These are phyloP conservation scores for Cyclotella kingstonii DNA, from an alignment of 108 stramenopile genomes.

Conservation along the genomic window DNA sequence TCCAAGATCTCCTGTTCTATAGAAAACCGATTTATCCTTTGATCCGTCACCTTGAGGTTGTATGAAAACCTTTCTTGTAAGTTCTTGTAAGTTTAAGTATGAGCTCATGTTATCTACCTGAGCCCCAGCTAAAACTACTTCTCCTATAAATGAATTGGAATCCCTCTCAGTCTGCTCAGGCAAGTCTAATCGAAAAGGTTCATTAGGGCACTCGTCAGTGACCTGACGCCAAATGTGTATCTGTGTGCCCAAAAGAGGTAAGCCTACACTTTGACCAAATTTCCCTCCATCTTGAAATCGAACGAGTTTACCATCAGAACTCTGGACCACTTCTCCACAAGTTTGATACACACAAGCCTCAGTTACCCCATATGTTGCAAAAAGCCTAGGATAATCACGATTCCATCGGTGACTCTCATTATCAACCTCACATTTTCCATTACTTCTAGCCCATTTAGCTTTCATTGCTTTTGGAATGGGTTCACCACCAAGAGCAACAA, in stretches of 20 bases:
- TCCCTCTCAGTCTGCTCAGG: background rate
- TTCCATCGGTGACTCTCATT: background rate
- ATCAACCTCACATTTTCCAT: background rate
- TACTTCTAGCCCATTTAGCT: constrained; percentile 50
- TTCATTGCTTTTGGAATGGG: constrained; percentile 61
- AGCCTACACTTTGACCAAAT: constrained; percentile 57
- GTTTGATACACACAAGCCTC: constrained; percentile 92
- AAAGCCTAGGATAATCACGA: constrained; percentile 40
- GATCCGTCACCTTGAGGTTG: background rate
- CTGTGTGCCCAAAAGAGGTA: constrained; percentile 52
- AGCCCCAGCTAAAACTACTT: constrained; percentile 66
- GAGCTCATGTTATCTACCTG: constrained; percentile 63
- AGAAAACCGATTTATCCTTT: constrained; percentile 24
- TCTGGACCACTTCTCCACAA: constrained; percentile 54
- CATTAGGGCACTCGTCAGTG: constrained; percentile 25
- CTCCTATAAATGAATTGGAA: constrained; percentile 44
- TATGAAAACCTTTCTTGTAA: constrained; percentile 56
- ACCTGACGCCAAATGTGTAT: constrained; percentile 50
- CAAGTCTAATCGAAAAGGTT: background rate
- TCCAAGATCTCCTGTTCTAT: constrained; percentile 82
- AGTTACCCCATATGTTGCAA: constrained; percentile 83
- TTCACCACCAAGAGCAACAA: constrained; percentile 82
- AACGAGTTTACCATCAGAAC: background rate
- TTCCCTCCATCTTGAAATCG: background rate
- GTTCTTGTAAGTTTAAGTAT: constrained; percentile 64